phyloP scores from a whole-genome alignment of 176 grass and related monocot species.

The Pontederia crassipes region DNA sequence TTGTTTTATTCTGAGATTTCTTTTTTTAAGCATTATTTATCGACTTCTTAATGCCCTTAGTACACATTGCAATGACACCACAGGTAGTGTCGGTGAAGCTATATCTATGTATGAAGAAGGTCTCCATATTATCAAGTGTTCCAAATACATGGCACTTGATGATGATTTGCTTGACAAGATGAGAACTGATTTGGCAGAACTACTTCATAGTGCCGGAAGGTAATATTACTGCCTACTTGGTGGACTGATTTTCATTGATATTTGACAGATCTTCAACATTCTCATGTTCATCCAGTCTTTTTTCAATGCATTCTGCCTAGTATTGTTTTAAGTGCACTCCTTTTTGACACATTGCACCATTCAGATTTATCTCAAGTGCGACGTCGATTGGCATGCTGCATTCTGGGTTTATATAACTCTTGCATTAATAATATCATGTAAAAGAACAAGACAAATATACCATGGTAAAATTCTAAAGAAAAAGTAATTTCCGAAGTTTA shows the following conservation, averaged over 20 bases:
- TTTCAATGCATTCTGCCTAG: background rate
- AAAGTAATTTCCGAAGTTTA: no score
- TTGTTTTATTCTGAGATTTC: background rate
- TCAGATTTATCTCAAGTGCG: no score
- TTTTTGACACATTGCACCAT: background rate
- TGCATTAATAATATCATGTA: no score
- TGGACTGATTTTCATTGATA: no score
- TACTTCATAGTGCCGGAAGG: slow-evolving; percentile 34
- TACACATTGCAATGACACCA: background rate
- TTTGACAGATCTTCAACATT: no score
- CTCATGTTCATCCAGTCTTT: background rate
- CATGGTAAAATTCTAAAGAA: no score
- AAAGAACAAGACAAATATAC: no score
- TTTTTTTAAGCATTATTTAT: background rate
- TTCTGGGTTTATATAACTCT: no score
- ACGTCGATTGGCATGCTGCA: no score
- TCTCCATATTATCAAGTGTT: slow-evolving; percentile 29
- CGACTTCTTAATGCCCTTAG: background rate
- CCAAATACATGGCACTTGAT: slow-evolving; percentile 30
- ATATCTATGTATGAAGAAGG: slow-evolving; percentile 32
- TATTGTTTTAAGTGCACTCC: background rate
- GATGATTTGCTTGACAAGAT: slow-evolving; percentile 28
- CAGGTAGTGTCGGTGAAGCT: slow-evolving; percentile 25
- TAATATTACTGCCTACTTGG: background rate
- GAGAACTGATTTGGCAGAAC: slow-evolving; percentile 35